Evolutionary conservation across 1,284 basidiomycete species (phyloP).

Genomic region (Boletus hoseneyae): DNA sequence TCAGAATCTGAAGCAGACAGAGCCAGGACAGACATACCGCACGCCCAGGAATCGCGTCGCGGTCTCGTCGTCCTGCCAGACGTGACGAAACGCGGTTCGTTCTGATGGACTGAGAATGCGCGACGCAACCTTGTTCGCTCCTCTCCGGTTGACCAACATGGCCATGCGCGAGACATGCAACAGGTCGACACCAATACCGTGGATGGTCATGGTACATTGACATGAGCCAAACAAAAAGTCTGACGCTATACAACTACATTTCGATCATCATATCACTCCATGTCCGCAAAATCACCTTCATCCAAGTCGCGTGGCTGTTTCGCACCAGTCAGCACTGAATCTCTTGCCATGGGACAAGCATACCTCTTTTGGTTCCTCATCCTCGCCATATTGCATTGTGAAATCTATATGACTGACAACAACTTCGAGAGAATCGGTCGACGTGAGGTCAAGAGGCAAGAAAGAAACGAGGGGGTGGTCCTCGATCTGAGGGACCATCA

Average conservation of each 20-base stretch:
- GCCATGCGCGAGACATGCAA: constrained; percentile 67
- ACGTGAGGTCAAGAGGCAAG: constrained; percentile 89
- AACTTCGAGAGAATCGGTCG: constrained; percentile 85
- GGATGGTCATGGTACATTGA: constrained; percentile 45
- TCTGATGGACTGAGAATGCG: constrained; percentile 66
- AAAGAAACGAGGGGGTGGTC: constrained; percentile 98
- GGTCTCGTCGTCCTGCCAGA: constrained; percentile 18
- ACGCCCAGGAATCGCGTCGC: constrained; percentile 56
- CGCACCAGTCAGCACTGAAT: constrained; percentile 3
- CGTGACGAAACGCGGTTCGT: constrained; percentile 40
- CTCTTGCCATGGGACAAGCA: constrained; percentile 18
- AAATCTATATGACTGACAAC: constrained; percentile 97
- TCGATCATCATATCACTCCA: constrained; percentile 43
- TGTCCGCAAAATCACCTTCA: constrained; percentile 78
- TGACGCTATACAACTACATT: constrained; percentile 3
- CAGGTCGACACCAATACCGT: constrained; percentile 80
- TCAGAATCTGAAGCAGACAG: not conserved
- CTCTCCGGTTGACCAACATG: constrained; percentile 51
- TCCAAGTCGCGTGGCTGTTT: constrained; percentile 80
- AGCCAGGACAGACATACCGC: constrained; percentile 41
- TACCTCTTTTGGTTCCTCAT: constrained; percentile 89
- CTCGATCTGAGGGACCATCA: constrained; percentile 69
- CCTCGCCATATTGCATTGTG: constrained; percentile 94
- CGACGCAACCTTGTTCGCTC: constrained; percentile 46
- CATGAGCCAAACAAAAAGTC: not conserved